Conservation (phyloP, 1,284 basidiomycete species). For the Leccinum solheimii region DNA sequence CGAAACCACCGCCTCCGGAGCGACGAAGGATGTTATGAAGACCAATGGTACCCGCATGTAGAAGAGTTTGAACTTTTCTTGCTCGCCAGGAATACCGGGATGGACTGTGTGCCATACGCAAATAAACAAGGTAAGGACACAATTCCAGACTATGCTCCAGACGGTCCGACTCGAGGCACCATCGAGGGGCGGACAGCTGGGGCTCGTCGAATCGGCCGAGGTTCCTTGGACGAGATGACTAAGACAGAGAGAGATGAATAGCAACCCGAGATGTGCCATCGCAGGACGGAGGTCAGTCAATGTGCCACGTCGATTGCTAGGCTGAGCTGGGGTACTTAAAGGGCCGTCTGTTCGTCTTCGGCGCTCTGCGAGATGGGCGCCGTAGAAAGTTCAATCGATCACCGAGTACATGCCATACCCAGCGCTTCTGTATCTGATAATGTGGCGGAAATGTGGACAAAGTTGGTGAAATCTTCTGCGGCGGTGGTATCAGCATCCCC, state of each 20-base stretch:
- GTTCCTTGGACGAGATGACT: not conserved
- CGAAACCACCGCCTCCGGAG: not conserved
- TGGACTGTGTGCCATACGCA: conserved; percentile 1
- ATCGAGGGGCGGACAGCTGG: not conserved
- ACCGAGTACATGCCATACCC: not conserved
- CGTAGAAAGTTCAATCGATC: not conserved
- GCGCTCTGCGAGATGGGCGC: not conserved
- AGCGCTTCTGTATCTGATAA: not conserved
- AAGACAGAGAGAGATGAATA: not conserved
- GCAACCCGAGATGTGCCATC: not conserved
- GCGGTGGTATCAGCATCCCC: not conserved
- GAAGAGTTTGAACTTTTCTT: not conserved
- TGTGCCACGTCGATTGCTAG: not conserved
- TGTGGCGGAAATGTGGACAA: not conserved
- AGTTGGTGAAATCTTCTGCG: not conserved
- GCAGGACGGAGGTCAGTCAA: not conserved
- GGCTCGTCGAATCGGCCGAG: not conserved
- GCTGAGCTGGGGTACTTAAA: not conserved
- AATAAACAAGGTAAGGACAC: not conserved
- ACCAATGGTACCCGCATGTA: not conserved
- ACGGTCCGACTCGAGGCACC: not conserved
- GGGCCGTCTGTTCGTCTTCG: not conserved
- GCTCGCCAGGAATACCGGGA: not conserved
- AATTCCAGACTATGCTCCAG: not conserved
- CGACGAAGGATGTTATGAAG: not conserved